Evolutionary conservation across 1,139 yeast genomes (phyloP).

Genomic region (Nakaseomyces nivariensis): DNA sequence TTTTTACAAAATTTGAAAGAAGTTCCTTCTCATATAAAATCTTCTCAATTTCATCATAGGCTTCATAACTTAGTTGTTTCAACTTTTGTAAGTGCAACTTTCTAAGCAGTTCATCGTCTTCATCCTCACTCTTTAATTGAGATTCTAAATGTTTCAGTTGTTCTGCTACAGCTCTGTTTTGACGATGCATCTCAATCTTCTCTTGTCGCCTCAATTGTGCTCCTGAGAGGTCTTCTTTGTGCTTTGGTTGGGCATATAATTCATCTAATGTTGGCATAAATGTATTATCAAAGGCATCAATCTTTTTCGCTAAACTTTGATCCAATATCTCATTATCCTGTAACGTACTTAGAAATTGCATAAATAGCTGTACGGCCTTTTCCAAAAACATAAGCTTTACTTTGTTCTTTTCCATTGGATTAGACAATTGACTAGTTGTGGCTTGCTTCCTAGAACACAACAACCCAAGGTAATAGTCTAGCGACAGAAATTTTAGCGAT

Average conservation of each 20-base stretch:
- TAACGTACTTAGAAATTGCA: slow-evolving; percentile 38
- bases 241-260: slow-evolving; percentile 20
- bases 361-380: slow-evolving; percentile 34
- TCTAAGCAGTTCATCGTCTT: slow-evolving; percentile 56
- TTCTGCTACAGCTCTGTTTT: slow-evolving; percentile 45
- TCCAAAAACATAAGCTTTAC: slow-evolving; percentile 36
- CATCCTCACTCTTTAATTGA: slow-evolving; percentile 24
- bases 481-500: slow-evolving; percentile 44
- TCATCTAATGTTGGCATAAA: slow-evolving; percentile 37
- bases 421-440: slow-evolving; percentile 9
- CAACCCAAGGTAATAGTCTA: slow-evolving; percentile 43
- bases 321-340: slow-evolving; percentile 38
- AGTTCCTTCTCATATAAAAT: slow-evolving; percentile 23
- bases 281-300: slow-evolving; percentile 35
- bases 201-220: slow-evolving; percentile 54
- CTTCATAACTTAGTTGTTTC: slow-evolving; percentile 40
- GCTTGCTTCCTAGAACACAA: slow-evolving; percentile 25
- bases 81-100: slow-evolving; percentile 47
- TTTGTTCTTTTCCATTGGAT: slow-evolving; percentile 10
- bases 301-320: slow-evolving; percentile 32
- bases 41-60: slow-evolving; percentile 37
- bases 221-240: slow-evolving; percentile 27
- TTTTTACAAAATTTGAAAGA: slow-evolving; percentile 21
- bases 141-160: slow-evolving; percentile 35
- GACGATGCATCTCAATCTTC: slow-evolving; percentile 60